A percentile compares a stretch with the other conserved stretches of the same genome.
phyloP scores from a whole-genome alignment of 805 yeast species.

The Nakazawaea wyomingensis region DNA sequence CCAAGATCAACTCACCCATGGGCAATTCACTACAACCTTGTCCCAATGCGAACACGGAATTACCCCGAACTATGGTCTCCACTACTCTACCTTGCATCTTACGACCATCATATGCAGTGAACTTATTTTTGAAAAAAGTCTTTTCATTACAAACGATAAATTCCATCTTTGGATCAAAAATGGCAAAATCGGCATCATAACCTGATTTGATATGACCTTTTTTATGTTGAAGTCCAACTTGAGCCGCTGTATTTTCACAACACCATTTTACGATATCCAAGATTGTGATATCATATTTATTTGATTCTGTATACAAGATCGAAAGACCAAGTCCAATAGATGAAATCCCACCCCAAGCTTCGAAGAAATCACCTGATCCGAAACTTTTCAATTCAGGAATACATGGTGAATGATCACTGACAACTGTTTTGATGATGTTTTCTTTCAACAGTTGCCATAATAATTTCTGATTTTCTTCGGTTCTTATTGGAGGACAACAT shows the following conservation, averaged over 20 bases:
- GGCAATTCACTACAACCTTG: slow-evolving; percentile 54
- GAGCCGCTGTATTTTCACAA: slow-evolving; percentile 75
- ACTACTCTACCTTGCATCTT: slow-evolving; percentile 65
- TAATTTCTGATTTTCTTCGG: slow-evolving; percentile 60
- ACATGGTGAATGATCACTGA: slow-evolving; percentile 95
- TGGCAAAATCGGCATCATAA: slow-evolving; percentile 81
- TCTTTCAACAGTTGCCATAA: slow-evolving; percentile 75
- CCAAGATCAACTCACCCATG: slow-evolving; percentile 52
- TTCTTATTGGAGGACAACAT: slow-evolving; percentile 93
- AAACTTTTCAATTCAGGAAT: slow-evolving; percentile 85
- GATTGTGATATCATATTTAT: slow-evolving; percentile 43
- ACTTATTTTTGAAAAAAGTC: slow-evolving; percentile 75
- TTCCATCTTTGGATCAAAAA: slow-evolving; percentile 61
- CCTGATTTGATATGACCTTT: slow-evolving; percentile 77
- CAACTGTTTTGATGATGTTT: slow-evolving; percentile 73
- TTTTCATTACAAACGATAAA: slow-evolving; percentile 48
- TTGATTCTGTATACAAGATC: slow-evolving; percentile 70
- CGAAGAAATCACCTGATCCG: slow-evolving; percentile 78
- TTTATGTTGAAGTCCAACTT: slow-evolving; percentile 65
- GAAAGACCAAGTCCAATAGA: slow-evolving; percentile 91
- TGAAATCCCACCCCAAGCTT: slow-evolving; percentile 96
- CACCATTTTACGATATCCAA: slow-evolving; percentile 77
- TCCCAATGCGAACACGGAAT: slow-evolving; percentile 52
- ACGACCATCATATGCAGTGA: slow-evolving; percentile 81
- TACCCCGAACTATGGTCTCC: slow-evolving; percentile 78